Base-by-base conservation (phyloP, 139 green algal species). In the Haematococcus lacustris region DNA sequence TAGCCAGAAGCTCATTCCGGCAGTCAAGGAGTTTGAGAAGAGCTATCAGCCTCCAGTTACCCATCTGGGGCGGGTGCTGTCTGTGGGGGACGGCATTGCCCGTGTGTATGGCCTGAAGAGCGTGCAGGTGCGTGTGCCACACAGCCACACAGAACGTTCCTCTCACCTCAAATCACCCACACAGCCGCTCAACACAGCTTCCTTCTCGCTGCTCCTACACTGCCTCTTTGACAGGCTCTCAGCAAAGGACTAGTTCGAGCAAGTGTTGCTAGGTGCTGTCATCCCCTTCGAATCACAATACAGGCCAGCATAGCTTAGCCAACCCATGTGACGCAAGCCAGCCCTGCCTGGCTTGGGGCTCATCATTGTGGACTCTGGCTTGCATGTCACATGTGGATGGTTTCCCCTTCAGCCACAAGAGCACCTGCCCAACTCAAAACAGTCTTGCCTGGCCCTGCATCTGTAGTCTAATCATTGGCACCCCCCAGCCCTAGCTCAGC, bases 61-160 rank as follows among this genome's bases (percentile, higher is more conserved):
- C 37, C 83, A 89, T 73, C 80, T 96, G 41, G 91, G 92, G n/a
- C 83, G 87, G 68, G 92, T 97, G 68, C 81, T 97, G 61, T 90
- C 81, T 57, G 88, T 97, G 60, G 92, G 92, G 68, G 92, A 97
- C 74, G 92, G 92, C 84, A 97, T 97, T 75, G 92, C 92, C 41
- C 89, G 92, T 71, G 74, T 96, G 21, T 95, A 95, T 65, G 91
- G 91, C 57, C 76, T 97, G 60, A 87, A 94, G 67, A 92, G 91
- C 70, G 85, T 94, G 71, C 83, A 91, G 79, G 79, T 85, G 68
- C 17, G 79, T 13, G 13, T 13, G n/a, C 21, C 13, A 21, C 47
- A 57, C 47, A 13, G 13, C 13, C 47, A 13, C 13, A 57, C 13
- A 57, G 13, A n/a, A n/a, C n/a, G n/a, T n/a, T n/a, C n/a, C n/a